A percentile compares a stretch with the other conserved stretches of the same genome.
These are phyloP conservation scores for Tilletiopsis washingtonensis DNA, from an alignment of 1,284 basidiomycete species.

Conservation along the genomic window DNA sequence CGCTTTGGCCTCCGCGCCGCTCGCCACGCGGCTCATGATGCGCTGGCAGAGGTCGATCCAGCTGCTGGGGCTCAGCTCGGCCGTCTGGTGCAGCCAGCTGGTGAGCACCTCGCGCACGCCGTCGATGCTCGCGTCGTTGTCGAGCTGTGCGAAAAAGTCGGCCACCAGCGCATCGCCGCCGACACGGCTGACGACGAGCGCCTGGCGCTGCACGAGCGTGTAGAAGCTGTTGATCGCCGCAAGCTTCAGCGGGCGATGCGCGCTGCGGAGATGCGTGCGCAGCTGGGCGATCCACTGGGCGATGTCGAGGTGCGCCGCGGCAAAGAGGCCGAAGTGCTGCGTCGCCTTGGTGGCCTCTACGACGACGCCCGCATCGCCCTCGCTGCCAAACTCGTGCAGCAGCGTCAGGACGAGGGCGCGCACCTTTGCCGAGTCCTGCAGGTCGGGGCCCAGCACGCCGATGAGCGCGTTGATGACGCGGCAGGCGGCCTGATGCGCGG, in stretches of 20 bases:
- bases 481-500: slow-evolving; percentile 83
- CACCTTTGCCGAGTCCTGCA: slow-evolving; percentile 74
- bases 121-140: slow-evolving; percentile 86
- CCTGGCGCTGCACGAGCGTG: slow-evolving; percentile 93
- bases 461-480: slow-evolving; percentile 87
- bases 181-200: slow-evolving; percentile 77
- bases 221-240: slow-evolving; percentile 92
- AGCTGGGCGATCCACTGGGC: slow-evolving; percentile 27
- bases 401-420: slow-evolving; percentile 74
- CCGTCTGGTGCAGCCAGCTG: slow-evolving; percentile 94
- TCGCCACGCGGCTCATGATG: slow-evolving; percentile 60
- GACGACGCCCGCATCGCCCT: slow-evolving; percentile 73
- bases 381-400: slow-evolving; percentile 73
- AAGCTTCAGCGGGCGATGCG: slow-evolving; percentile 67
- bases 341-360: slow-evolving; percentile 92
- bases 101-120: slow-evolving; percentile 85
- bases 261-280: slow-evolving; percentile 19
- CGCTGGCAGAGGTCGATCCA: slow-evolving; percentile 98
- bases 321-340: slow-evolving; percentile 94
- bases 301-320: slow-evolving; percentile 59
- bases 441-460: slow-evolving; percentile 87
- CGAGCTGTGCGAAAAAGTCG: slow-evolving; percentile 86
- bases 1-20: slow-evolving; percentile 11
- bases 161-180: slow-evolving; percentile 91
- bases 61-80: slow-evolving; percentile 80